A percentile compares a stretch with the other conserved stretches of the same genome.
Conservation (phyloP, 371 early-diverging fungal species). For the Mucor piriformis region DNA sequence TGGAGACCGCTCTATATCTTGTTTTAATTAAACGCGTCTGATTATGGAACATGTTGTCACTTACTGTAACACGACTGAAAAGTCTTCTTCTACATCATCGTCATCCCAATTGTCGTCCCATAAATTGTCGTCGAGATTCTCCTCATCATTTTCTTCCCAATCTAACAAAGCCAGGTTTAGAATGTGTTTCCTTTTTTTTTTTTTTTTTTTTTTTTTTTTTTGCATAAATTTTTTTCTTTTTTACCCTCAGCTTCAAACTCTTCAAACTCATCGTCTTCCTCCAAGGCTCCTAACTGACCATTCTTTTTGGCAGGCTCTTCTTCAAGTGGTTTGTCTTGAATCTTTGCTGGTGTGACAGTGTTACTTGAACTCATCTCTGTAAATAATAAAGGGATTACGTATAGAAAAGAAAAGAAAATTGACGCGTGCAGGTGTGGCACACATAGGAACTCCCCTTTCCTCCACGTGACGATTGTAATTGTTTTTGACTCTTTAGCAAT, state of each 20-base stretch:
- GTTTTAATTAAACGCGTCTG: neutral
- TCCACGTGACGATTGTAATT: too few relatives aligned
- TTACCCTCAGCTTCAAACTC: slow-evolving; percentile 86
- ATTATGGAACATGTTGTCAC: neutral
- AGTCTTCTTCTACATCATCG: slow-evolving; percentile 87
- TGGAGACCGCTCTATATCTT: neutral
- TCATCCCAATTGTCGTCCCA: slow-evolving; percentile 95
- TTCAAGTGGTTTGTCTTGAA: slow-evolving; percentile 5
- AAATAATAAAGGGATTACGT: neutral
- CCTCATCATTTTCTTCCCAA: slow-evolving; percentile 79
- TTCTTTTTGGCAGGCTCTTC: slow-evolving; percentile 29
- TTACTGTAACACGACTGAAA: slow-evolving; percentile 80
- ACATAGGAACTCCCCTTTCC: neutral
- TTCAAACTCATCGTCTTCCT: slow-evolving; percentile 93
- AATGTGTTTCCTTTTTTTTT: too few relatives aligned
- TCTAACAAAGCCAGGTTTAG: slow-evolving; percentile 45
- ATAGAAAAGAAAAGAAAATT: neutral
- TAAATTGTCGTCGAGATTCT: slow-evolving; percentile 63
- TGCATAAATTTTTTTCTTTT: slow-evolving; percentile 2
- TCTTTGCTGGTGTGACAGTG: neutral
- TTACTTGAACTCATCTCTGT: neutral
- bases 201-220: neutral
- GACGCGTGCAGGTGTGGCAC: neutral
- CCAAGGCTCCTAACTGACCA: slow-evolving; percentile 69
- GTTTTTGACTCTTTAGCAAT: too few relatives aligned